A percentile compares a stretch with the other conserved stretches of the same genome.
Conservation (phyloP, 2,329 filamentous ascomycete species). For the Pseudocercospora eumusae region DNA sequence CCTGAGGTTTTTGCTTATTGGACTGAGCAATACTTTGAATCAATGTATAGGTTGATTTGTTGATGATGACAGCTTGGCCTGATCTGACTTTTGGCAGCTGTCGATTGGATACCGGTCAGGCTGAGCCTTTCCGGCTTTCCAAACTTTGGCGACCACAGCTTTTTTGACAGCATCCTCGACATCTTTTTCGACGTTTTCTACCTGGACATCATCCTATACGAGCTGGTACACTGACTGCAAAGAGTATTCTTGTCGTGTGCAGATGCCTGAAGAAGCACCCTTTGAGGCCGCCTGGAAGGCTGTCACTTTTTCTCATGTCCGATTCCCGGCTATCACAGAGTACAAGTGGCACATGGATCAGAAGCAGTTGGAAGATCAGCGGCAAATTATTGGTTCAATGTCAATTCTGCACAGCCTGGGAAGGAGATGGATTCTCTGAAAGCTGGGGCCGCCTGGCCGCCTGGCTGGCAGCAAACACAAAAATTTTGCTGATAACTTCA, state of each 20-base stretch:
- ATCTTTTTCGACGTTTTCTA: background rate
- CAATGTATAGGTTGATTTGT: background rate
- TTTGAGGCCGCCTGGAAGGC: background rate
- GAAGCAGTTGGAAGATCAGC: background rate
- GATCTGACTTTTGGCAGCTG: background rate
- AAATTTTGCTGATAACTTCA: background rate
- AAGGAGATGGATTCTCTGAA: background rate
- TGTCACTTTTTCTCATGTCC: background rate
- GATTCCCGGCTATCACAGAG: background rate
- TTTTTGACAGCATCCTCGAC: background rate
- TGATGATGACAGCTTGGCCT: background rate
- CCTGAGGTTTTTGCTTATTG: background rate
- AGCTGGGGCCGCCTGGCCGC: slow-evolving; percentile 2
- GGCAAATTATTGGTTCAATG: background rate
- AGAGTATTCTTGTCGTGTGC: background rate
- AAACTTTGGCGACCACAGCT: background rate
- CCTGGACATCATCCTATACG: background rate
- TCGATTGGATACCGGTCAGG: background rate
- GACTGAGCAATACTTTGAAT: background rate
- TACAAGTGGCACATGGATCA: background rate
- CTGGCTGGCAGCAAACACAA: background rate
- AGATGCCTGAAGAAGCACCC: background rate
- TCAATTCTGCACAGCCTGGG: background rate
- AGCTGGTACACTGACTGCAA: background rate
- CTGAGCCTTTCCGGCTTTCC: background rate